Evolutionary conservation across 2,329 filamentous ascomycete species (phyloP), one percentile per base, ranked within the genome.

Genomic region (Remersonia thermophila): DNA sequence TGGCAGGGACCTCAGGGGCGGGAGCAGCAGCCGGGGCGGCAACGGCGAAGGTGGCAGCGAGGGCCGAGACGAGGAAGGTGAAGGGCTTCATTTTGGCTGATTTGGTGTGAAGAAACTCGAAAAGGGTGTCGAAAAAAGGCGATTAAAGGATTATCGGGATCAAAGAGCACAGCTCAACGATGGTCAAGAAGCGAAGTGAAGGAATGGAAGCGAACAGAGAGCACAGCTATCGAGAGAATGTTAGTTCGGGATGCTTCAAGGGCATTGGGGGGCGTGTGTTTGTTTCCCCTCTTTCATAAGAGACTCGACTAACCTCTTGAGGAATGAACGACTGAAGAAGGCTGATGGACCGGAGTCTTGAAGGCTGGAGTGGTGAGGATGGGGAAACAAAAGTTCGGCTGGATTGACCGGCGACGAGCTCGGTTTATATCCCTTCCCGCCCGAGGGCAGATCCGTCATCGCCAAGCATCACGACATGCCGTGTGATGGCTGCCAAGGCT

Each of bases 81-180:
- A 60, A 52, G 55, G 58, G 54, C 62, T 69, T 66, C 67, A 71
- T 71, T 46, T 68, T 61, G 53, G 38, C 45, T 48, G 52, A 28
- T 12, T 39, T 45, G 46, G 36, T 47, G 42, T 37, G 36, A 43
- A 43, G 40, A 48, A 48, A 47, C 45, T 23, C 20, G 5, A 5
- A 23, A 23, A 23, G 5, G 20, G 9, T 6, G 20, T 5, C 20
- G 20, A 7, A 47, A 46, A 49, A 43, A 44, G 40, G 35, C 33
- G 46, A 56, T 56, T 56, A 56, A 50, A 52, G 33, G 44, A 54
- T 54, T 52, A 53, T 41, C 45, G 49, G 44, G 5, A 23, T 28
- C 27, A 47, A 58, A 55, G 56, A 66, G 63, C 62, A 62, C 62
- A 65, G 63, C 63, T 63, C 36, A 2, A 7, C 2, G 9, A 28